These are phyloP conservation scores for Pseudonectria foliicola DNA, from an alignment of 2,329 filamentous ascomycete species.

Conservation along the genomic window DNA sequence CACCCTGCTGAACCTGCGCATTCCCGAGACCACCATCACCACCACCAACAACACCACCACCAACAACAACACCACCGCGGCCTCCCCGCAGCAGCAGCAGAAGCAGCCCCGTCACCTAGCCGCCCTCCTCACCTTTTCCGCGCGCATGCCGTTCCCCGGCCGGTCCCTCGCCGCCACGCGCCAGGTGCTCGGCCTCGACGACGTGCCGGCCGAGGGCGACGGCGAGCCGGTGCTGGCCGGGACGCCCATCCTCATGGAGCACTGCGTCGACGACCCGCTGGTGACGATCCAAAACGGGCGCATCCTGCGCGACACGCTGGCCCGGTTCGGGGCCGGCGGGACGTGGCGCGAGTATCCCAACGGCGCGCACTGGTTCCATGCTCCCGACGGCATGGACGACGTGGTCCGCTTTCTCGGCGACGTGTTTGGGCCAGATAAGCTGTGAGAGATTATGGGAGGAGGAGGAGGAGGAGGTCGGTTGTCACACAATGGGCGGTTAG, in stretches of 20 bases:
- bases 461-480: no score
- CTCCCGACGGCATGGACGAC: conserved; percentile 36
- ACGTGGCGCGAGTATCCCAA: conserved; percentile 34
- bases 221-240: conserved; percentile 27
- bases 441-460: no score
- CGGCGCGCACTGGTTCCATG: conserved; percentile 39
- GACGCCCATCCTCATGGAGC: conserved; percentile 38
- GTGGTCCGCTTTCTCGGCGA: conserved; percentile 26
- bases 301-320: conserved; percentile 27
- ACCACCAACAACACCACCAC: no score
- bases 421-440: background rate
- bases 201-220: conserved; percentile 17
- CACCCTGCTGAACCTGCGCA: conserved; percentile 28
- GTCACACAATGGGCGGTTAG: no score
- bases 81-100: no score
- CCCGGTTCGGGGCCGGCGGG: conserved; percentile 30
- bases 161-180: conserved; percentile 23
- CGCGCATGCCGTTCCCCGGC: conserved; percentile 28
- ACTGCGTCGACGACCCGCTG: conserved; percentile 36
- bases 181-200: conserved; percentile 23
- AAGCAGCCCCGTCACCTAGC: conserved; percentile 9
- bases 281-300: conserved; percentile 31
- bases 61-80: no score
- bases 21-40: conserved; percentile 6
- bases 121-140: conserved; percentile 32